Base-by-base conservation (phyloP, 768 basidiomycete species). In the Clitopilus passeckerianus region DNA sequence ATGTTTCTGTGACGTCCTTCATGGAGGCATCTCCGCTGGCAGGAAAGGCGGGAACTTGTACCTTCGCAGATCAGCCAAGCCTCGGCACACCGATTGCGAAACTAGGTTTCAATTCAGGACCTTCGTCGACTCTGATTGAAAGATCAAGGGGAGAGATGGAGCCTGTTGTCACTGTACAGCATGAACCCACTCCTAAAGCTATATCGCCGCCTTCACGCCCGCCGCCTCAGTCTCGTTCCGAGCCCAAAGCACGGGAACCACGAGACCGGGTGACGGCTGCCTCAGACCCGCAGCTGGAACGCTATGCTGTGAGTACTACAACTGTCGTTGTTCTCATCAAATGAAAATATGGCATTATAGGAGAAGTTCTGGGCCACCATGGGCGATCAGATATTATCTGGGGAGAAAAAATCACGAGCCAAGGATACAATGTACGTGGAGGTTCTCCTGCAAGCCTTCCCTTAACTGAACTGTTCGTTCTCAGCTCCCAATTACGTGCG, bases 331-430 rank as follows among this genome's bases (percentile, higher is more conserved):
- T 20, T 9, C 5, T 10, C 4, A 12, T 50, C 18, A 2, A 10
- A 3, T n/a, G 12, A 50, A 12, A 10, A 7, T 5, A 2, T 50
- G 12, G n/a, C 5, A 61, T 56, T 37, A 7, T 63, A 92, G 91
- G 68, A 78, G 24, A 90, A 84, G 66, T 86, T 93, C 62, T 89
- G 89, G 87, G 61, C 75, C 10, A 82, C 85, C 9, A 75, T 86
- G 10, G 83, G 86, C 18, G 89, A 91, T 50, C 73, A 85, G 34
- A 76, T 91, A 16, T 80, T 83, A 73, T 83, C 84, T 16, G 82
- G 82, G 0, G 65, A 68, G 57, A 79, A 77, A 57, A 77, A 80
- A 23, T 80, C 80, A 34, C 75, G 72, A 24, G 80, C 82, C 24
- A 85, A 83, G 64, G 85, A 87, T 65, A 87, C 81, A 0, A 77